Percentiles rank a stretch among this genome's conserved stretches.
Evolutionary conservation across 2,329 filamentous ascomycete species (phyloP).

Genomic region (Fusarium cyanostomum): DNA sequence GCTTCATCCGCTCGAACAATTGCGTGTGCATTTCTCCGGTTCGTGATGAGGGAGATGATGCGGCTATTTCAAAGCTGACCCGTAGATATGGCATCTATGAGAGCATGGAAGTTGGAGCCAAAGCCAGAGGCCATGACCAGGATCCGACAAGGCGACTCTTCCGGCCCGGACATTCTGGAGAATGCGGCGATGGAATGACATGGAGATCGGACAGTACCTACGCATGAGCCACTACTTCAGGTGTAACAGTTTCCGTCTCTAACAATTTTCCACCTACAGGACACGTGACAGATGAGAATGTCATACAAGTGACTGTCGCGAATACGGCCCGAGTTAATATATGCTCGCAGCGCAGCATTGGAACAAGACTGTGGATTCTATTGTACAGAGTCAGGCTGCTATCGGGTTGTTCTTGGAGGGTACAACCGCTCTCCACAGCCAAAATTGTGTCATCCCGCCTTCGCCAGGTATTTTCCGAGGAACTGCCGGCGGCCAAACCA

Average conservation of each 20-base stretch:
- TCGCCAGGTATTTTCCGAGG: slow-evolving; percentile 20
- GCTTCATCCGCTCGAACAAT: slow-evolving; percentile 57
- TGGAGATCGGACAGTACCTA: neutral
- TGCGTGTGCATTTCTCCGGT: slow-evolving; percentile 59
- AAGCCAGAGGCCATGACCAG: slow-evolving; percentile 77
- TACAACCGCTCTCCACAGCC: neutral
- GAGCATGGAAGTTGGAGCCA: slow-evolving; percentile 82
- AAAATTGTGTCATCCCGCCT: slow-evolving; percentile 22
- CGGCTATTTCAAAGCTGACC: slow-evolving; percentile 53
- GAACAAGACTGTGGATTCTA: too few relatives aligned
- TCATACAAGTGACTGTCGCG: too few relatives aligned
- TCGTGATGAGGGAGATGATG: slow-evolving; percentile 60
- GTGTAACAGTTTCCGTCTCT: too few relatives aligned
- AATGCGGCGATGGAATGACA: neutral
- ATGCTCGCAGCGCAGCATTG: too few relatives aligned
- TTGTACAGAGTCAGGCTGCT: too few relatives aligned
- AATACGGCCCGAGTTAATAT: too few relatives aligned
- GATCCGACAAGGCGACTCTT: slow-evolving; percentile 57
- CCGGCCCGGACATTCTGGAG: slow-evolving; percentile 16
- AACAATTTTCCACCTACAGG: too few relatives aligned
- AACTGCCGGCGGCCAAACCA: slow-evolving; percentile 25
- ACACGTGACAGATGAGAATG: too few relatives aligned
- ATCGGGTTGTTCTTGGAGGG: too few relatives aligned
- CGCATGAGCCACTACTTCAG: too few relatives aligned
- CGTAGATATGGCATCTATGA: slow-evolving; percentile 61